Evolutionary conservation across 2,329 filamentous ascomycete species (phyloP).

Genomic region (Bipolaris zeicola): DNA sequence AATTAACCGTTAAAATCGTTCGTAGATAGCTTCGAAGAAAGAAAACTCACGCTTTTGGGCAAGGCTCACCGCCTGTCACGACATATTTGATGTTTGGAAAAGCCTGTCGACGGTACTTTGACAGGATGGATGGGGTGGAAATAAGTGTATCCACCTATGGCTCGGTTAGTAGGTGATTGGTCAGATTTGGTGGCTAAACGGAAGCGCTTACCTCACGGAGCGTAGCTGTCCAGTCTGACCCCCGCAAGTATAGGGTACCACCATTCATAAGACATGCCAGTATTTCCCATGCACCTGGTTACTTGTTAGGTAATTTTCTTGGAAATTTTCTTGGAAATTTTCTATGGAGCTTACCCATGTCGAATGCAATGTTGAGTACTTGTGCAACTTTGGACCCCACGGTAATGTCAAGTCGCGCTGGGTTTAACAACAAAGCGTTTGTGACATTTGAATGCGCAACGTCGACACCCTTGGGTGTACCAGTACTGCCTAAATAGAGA

Average conservation of each 20-base stretch:
- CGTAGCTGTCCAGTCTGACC: slow-evolving; percentile 56
- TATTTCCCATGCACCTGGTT: slow-evolving; percentile 63
- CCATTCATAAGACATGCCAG: slow-evolving; percentile 64
- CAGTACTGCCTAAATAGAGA: slow-evolving; percentile 54
- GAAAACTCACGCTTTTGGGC: slow-evolving; percentile 49
- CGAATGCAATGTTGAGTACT: slow-evolving; percentile 63
- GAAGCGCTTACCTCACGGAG: slow-evolving; percentile 52
- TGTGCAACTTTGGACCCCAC: slow-evolving; percentile 60
- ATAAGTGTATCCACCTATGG: slow-evolving; percentile 60
- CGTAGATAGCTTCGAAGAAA: background rate
- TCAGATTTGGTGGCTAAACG: background rate
- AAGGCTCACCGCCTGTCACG: slow-evolving; percentile 62
- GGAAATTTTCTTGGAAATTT: background rate
- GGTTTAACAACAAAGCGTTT: slow-evolving; percentile 59
- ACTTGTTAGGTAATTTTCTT: slow-evolving; percentile 9
- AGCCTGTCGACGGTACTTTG: slow-evolving; percentile 55
- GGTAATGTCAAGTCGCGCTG: slow-evolving; percentile 59
- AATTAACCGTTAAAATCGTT: background rate
- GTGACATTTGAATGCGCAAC: slow-evolving; percentile 62
- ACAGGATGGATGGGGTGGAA: slow-evolving; percentile 62
- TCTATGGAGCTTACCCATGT: slow-evolving; percentile 59
- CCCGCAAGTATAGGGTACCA: slow-evolving; percentile 60
- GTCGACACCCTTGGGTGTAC: slow-evolving; percentile 64
- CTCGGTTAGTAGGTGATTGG: slow-evolving; percentile 5
- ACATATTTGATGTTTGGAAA: slow-evolving; percentile 60